These are phyloP conservation scores for Carex scoparia DNA, from an alignment of 176 grass and related monocot genomes.

Conservation along the genomic window DNA sequence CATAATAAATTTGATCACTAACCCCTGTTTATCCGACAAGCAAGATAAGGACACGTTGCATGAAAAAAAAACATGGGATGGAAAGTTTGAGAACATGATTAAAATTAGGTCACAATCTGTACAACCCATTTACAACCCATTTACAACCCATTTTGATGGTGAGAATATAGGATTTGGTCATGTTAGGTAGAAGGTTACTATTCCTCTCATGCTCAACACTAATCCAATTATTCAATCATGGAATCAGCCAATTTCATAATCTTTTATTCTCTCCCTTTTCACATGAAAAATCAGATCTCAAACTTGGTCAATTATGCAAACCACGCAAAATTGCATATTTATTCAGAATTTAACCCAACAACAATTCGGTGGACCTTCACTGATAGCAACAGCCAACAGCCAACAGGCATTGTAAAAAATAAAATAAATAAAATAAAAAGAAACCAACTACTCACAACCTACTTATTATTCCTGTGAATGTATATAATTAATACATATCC, in stretches of 20 bases:
- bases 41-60: not conserved
- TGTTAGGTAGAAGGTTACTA: conserved; percentile 17
- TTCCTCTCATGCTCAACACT: not conserved
- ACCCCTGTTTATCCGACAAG: not conserved
- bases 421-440: no score
- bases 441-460: not conserved
- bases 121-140: conserved; percentile 8
- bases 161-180: conserved; percentile 4
- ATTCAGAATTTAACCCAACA: not conserved
- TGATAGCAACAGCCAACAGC: not conserved
- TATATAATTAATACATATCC: not conserved
- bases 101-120: not conserved
- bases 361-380: not conserved
- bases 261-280: not conserved
- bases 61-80: not conserved
- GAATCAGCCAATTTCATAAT: not conserved
- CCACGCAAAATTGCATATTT: not conserved
- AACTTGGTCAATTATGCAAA: not conserved
- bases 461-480: not conserved
- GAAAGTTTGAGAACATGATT: not conserved
- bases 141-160: not conserved
- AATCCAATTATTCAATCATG: not conserved
- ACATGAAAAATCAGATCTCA: not conserved
- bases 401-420: no score
- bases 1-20: not conserved